Conservation (phyloP, 495 filamentous ascomycete species). For the Hypoxylon rickii region DNA sequence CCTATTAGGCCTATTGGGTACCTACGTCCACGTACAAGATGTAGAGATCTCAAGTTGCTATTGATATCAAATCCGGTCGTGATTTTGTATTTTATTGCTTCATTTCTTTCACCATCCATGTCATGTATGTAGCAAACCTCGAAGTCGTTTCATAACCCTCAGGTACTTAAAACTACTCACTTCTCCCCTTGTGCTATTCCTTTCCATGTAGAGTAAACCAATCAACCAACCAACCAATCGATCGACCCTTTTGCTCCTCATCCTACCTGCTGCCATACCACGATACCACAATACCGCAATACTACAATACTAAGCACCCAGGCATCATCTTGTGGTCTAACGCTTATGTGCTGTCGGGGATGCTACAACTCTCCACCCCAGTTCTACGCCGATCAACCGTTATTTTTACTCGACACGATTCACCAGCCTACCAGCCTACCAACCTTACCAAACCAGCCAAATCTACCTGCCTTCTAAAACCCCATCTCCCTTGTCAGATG, state of each 20-base stretch:
- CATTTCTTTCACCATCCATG: not conserved
- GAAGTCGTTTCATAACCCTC: not conserved
- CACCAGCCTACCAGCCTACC: not conserved
- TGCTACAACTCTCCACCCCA: not conserved
- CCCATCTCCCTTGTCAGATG: conserved; percentile 5
- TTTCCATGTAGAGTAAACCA: too few species aligned
- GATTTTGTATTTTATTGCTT: not conserved
- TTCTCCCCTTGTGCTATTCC: too few species aligned
- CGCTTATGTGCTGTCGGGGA: not conserved
- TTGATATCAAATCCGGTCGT: not conserved
- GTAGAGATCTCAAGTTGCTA: too few species aligned
- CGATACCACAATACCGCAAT: not conserved
- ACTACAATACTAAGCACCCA: not conserved
- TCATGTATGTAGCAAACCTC: not conserved
- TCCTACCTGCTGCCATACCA: not conserved
- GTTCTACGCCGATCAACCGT: not conserved
- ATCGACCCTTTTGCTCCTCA: too few species aligned
- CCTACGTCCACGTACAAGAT: too few species aligned
- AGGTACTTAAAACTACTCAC: too few species aligned
- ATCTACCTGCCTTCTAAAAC: too few species aligned
- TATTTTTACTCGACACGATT: not conserved
- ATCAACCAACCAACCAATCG: too few species aligned
- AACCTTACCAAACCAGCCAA: not conserved
- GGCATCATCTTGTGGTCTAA: not conserved
- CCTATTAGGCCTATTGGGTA: too few species aligned